Percentiles rank a stretch among this genome's conserved stretches.
Evolutionary conservation across 2,329 filamentous ascomycete species (phyloP).

Genomic region (Geosmithia flava): DNA sequence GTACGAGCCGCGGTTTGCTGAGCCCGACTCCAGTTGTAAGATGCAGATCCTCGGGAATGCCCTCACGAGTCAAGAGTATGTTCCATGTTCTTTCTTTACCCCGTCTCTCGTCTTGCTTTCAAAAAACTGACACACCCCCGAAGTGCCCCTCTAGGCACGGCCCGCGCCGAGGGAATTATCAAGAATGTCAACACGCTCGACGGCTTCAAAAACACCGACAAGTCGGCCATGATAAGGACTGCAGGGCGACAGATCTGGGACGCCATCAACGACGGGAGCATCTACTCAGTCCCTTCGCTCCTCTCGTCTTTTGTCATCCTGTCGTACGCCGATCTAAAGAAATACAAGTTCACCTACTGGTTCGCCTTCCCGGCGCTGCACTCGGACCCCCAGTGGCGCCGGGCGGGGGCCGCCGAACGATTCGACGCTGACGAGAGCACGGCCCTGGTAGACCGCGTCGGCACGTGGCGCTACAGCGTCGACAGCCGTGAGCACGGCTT

Average conservation of each 20-base stretch:
- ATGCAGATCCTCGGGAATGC: slow-evolving; percentile 88
- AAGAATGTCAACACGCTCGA: slow-evolving; percentile 95
- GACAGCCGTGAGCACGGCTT: slow-evolving; percentile 85
- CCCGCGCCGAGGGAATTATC: slow-evolving; percentile 84
- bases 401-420: slow-evolving; percentile 37
- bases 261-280: slow-evolving; percentile 89
- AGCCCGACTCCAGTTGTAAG: slow-evolving; percentile 65
- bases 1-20: slow-evolving; percentile 72
- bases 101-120: slow-evolving; percentile 2
- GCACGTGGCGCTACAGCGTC: slow-evolving; percentile 75
- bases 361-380: slow-evolving; percentile 92
- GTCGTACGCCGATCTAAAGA: slow-evolving; percentile 92
- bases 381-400: slow-evolving; percentile 73
- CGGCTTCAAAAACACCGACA: slow-evolving; percentile 78
- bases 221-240: slow-evolving; percentile 62
- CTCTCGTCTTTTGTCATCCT: slow-evolving; percentile 81
- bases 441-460: slow-evolving; percentile 67
- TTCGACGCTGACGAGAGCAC: slow-evolving; percentile 61
- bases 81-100: slow-evolving; percentile 4
- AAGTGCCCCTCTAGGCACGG: slow-evolving; percentile 57
- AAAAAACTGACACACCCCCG: slow-evolving; percentile 13
- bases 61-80: slow-evolving; percentile 71
- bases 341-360: slow-evolving; percentile 97
- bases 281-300: slow-evolving; percentile 88
- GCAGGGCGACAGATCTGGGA: slow-evolving; percentile 92